These are phyloP conservation scores for Aspergillus calidoustus DNA, from an alignment of 2,329 filamentous ascomycete species.

Conservation along the genomic window DNA sequence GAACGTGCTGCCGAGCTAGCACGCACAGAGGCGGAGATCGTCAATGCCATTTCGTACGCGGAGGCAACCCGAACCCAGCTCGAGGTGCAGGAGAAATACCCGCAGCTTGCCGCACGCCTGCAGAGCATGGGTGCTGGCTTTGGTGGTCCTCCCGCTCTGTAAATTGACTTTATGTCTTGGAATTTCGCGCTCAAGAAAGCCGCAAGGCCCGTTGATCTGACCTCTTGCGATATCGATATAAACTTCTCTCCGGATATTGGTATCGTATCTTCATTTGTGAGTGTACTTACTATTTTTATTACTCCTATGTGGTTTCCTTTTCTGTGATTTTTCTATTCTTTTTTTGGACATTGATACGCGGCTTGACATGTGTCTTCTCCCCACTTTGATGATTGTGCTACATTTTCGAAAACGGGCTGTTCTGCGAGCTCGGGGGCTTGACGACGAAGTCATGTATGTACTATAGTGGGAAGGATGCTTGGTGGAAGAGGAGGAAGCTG, in stretches of 20 bases:
- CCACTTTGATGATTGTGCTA: slow-evolving; percentile 21
- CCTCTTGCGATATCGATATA: slow-evolving; percentile 1
- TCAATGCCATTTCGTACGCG: slow-evolving; percentile 95
- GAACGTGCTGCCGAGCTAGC: slow-evolving; percentile 94
- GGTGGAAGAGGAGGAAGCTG: neutral
- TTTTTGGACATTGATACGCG: slow-evolving; percentile 19
- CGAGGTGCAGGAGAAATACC: slow-evolving; percentile 86
- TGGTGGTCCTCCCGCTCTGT: slow-evolving; percentile 41
- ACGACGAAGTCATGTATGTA: slow-evolving; percentile 18
- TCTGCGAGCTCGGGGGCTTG: slow-evolving; percentile 1
- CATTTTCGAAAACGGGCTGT: slow-evolving; percentile 8
- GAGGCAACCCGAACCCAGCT: slow-evolving; percentile 96
- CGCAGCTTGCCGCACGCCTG: slow-evolving; percentile 74
- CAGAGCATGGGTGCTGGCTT: slow-evolving; percentile 59
- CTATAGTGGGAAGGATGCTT: slow-evolving; percentile 15
- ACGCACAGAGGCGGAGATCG: slow-evolving; percentile 90
- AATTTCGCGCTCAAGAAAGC: slow-evolving; percentile 1
- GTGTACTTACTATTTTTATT: slow-evolving; percentile 25
- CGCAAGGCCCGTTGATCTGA: neutral
- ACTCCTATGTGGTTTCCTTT: slow-evolving; percentile 20
- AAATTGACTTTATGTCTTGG: slow-evolving; percentile 21
- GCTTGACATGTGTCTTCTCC: slow-evolving; percentile 17
- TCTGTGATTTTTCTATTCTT: slow-evolving; percentile 22
- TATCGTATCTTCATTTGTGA: slow-evolving; percentile 1
- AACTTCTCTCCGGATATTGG: slow-evolving; percentile 1